A percentile compares a stretch with the other conserved stretches of the same genome.
These are phyloP conservation scores for Chrysopogon serrulatus DNA, from an alignment of 176 grass and related monocot genomes.

Conservation along the genomic window DNA sequence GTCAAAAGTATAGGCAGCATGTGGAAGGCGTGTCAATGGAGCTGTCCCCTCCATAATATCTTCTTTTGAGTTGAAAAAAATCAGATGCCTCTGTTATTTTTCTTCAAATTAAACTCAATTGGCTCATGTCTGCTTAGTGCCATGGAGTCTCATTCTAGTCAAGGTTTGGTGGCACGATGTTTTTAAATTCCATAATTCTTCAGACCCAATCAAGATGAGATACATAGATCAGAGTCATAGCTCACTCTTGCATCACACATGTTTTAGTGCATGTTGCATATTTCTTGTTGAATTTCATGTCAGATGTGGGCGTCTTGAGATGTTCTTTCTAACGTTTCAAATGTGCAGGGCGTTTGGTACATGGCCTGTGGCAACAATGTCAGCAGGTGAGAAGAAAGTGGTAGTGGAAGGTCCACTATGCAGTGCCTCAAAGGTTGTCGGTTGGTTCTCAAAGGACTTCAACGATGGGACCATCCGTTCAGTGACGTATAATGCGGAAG, in stretches of 20 bases:
- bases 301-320: not conserved
- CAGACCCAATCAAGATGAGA: not conserved
- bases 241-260: not conserved
- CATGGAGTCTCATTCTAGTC: constrained; percentile 6
- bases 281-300: not conserved
- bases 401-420: constrained; percentile 84
- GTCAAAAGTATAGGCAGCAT: constrained; percentile 7
- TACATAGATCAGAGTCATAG: not conserved
- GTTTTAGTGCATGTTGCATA: not conserved
- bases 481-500: constrained; percentile 45
- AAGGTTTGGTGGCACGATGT: not conserved
- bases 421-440: constrained; percentile 63
- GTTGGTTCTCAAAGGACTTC: constrained; percentile 74
- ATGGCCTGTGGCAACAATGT: constrained; percentile 81
- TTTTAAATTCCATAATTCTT: not conserved
- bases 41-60: not conserved
- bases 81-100: not conserved
- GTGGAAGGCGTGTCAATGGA: constrained; percentile 13
- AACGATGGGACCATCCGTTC: constrained; percentile 33
- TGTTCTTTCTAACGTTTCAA: constrained; percentile 5
- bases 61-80: constrained; percentile 8
- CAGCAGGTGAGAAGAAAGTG: constrained; percentile 48
- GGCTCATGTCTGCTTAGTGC: not conserved
- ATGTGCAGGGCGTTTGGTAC: constrained; percentile 76
- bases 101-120: constrained; percentile 3